Conservation (phyloP, 768 basidiomycete genomes). For the Lepiota brunneoincarnata region DNA sequence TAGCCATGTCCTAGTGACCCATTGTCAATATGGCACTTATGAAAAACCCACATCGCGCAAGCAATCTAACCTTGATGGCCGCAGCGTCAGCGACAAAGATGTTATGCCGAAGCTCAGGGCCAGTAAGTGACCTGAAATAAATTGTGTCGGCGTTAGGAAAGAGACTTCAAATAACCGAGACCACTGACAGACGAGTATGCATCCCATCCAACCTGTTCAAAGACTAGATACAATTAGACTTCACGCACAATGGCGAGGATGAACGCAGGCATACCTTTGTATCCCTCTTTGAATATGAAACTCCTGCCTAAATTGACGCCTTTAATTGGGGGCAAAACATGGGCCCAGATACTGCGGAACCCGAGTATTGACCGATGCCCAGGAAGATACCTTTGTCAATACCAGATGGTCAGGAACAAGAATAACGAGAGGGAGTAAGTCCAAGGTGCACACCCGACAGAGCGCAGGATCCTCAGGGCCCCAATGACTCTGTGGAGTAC, state of each 20-base stretch:
- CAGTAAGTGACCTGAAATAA: constrained; percentile 13
- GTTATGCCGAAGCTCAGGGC: constrained; percentile 19
- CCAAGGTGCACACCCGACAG: constrained; percentile 24
- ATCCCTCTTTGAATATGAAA: constrained; percentile 25
- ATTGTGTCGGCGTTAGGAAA: not conserved
- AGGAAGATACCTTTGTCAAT: constrained; percentile 26
- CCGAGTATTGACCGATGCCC: constrained; percentile 29
- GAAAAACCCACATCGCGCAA: not conserved
- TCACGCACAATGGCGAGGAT: constrained; percentile 21
- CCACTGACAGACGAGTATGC: constrained; percentile 30
- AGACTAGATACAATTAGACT: constrained; percentile 7
- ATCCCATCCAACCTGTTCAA: constrained; percentile 30
- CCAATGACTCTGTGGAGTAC: constrained; percentile 4
- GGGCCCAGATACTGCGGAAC: constrained; percentile 19
- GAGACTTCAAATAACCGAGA: not conserved
- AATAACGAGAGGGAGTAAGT: not conserved
- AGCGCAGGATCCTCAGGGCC: constrained; percentile 9
- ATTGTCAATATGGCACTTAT: not conserved
- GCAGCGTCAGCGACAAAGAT: constrained; percentile 36
- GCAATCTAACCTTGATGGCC: constrained; percentile 33
- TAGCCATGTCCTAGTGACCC: constrained; percentile 48
- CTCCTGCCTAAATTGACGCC: constrained; percentile 31
- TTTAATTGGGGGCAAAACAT: constrained; percentile 25
- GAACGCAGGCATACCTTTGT: constrained; percentile 22
- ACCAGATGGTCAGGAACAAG: not conserved